Percentiles rank a stretch among this genome's conserved stretches.
Conservation (phyloP, 768 basidiomycete species). For the Termitomyces sp. region DNA sequence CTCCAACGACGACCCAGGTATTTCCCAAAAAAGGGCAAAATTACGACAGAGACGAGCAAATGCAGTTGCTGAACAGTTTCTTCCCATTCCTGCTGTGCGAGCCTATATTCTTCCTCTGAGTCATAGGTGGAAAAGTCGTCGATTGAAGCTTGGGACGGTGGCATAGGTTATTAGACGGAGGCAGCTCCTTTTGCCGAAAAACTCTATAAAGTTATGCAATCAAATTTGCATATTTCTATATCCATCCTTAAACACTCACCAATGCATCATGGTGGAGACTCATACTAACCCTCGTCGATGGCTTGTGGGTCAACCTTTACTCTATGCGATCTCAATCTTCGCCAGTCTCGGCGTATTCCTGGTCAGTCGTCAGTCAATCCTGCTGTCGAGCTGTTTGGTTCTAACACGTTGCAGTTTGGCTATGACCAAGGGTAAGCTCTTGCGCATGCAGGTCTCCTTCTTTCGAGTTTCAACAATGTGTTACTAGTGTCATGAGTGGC, state of each 20-base stretch:
- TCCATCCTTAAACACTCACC: slow-evolving; percentile 15
- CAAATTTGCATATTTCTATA: background rate
- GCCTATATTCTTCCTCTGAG: slow-evolving; percentile 63
- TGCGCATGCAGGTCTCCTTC: slow-evolving; percentile 10
- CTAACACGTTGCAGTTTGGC: slow-evolving; percentile 49
- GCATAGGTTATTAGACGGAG: slow-evolving; percentile 33
- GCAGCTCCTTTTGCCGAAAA: slow-evolving; percentile 12
- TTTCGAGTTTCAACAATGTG: slow-evolving; percentile 9
- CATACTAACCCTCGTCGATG: slow-evolving; percentile 28
- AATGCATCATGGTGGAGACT: slow-evolving; percentile 52
- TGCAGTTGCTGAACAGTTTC: slow-evolving; percentile 84
- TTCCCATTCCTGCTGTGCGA: slow-evolving; percentile 90
- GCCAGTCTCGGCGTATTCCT: slow-evolving; percentile 83
- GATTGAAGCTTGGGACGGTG: slow-evolving; percentile 53
- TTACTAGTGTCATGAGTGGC: slow-evolving; percentile 76
- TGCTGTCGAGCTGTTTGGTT: background rate
- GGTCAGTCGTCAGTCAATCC: slow-evolving; percentile 38
- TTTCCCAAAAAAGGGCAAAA: slow-evolving; percentile 84
- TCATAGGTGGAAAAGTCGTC: slow-evolving; percentile 58
- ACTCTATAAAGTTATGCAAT: background rate
- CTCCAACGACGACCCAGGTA: slow-evolving; percentile 85
- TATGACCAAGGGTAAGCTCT: slow-evolving; percentile 77
- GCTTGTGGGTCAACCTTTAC: slow-evolving; percentile 73
- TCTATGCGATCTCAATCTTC: slow-evolving; percentile 77
- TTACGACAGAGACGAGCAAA: slow-evolving; percentile 70